A percentile compares a stretch with the other conserved stretches of the same genome.
These are phyloP conservation scores for Evernia prunastri DNA, from an alignment of 495 filamentous ascomycete species.

Conservation along the genomic window DNA sequence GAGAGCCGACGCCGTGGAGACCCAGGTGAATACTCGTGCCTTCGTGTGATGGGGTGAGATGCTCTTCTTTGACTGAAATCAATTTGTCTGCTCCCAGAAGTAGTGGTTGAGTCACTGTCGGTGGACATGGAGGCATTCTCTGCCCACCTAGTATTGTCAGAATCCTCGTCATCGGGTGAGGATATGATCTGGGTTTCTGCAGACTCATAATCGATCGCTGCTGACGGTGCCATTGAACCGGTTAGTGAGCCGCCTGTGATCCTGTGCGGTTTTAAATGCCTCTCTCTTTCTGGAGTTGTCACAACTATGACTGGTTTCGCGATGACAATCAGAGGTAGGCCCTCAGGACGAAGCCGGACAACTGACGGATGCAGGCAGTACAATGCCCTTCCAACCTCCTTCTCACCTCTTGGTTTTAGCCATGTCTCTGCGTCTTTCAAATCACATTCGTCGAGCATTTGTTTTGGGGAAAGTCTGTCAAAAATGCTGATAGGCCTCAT, in stretches of 20 bases:
- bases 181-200: background rate
- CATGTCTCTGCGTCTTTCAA: background rate
- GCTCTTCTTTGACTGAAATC: background rate
- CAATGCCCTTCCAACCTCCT: background rate
- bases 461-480: background rate
- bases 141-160: background rate
- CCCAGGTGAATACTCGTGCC: background rate
- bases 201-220: background rate
- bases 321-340: background rate
- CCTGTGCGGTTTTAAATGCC: background rate
- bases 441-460: background rate
- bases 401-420: background rate
- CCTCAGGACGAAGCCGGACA: background rate
- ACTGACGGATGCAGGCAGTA: slow-evolving; percentile 8
- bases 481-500: background rate
- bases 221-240: background rate
- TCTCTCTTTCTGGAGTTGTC: background rate
- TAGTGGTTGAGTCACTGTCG: background rate
- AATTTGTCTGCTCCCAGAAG: background rate
- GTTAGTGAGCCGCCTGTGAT: too few relatives aligned
- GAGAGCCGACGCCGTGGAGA: background rate
- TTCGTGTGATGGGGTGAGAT: background rate
- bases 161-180: background rate
- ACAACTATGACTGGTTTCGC: background rate
- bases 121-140: background rate